Conservation (phyloP, 2,329 filamentous ascomycete genomes). For the Xylariales sp. region DNA sequence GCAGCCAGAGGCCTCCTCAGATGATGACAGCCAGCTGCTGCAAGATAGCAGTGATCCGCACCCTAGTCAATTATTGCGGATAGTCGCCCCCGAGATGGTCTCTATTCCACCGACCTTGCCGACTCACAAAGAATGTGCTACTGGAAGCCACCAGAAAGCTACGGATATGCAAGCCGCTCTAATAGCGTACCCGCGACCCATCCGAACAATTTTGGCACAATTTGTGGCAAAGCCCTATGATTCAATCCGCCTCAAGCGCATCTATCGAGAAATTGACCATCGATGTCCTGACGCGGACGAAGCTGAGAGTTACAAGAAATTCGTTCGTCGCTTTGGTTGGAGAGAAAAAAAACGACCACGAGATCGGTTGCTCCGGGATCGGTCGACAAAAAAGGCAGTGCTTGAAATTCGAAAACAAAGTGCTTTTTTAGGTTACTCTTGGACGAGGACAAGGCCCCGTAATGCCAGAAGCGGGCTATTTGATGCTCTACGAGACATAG, state of each 20-base stretch:
- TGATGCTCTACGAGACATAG: too few relatives aligned
- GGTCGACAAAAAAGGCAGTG: conserved; percentile 58
- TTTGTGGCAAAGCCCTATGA: conserved; percentile 46
- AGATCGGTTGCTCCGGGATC: conserved; percentile 81
- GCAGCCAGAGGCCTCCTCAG: conserved; percentile 18
- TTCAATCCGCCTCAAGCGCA: conserved; percentile 39
- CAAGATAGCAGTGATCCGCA: background rate
- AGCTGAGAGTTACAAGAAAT: conserved; percentile 39
- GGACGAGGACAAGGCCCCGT: too few relatives aligned
- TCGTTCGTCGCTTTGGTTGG: conserved; percentile 46
- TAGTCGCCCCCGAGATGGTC: background rate
- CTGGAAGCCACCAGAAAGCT: conserved; percentile 16
- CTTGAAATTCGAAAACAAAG: conserved; percentile 76
- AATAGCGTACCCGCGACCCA: conserved; percentile 30
- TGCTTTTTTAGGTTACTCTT: conserved; percentile 89
- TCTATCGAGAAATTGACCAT: conserved; percentile 44
- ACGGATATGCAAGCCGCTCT: conserved; percentile 28
- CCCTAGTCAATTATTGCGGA: conserved; percentile 3
- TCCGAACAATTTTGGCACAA: conserved; percentile 38
- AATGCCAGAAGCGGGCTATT: too few relatives aligned
- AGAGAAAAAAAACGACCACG: conserved; percentile 74
- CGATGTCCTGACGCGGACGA: conserved; percentile 25
- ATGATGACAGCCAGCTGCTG: conserved; percentile 18
- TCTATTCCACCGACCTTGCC: background rate
- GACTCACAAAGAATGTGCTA: conserved; percentile 12